phyloP scores from a whole-genome alignment of 148 eudicot species.

The Polygonum maritimum region DNA sequence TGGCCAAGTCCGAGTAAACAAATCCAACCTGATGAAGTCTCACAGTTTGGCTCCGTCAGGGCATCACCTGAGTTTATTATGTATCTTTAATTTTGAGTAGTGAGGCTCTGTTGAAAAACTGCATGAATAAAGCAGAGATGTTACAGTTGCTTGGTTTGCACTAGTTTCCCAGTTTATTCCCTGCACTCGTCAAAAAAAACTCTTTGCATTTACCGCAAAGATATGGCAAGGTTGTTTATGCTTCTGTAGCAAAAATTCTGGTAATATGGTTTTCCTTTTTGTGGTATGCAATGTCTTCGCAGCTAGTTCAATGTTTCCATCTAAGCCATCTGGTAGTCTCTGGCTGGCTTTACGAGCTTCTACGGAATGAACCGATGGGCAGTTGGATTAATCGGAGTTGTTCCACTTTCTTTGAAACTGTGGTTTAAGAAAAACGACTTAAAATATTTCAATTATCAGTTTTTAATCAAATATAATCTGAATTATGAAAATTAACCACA shows the following conservation, averaged over 20 bases:
- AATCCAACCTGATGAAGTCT: background rate
- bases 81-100: conserved; percentile 10
- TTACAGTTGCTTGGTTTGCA: background rate
- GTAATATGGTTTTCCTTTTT: background rate
- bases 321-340: too few species aligned
- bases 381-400: too few species aligned
- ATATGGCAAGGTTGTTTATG: background rate
- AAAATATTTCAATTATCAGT: too few species aligned
- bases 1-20: conserved; percentile 23
- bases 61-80: background rate
- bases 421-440: too few species aligned
- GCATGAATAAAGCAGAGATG: conserved; percentile 7
- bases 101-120: background rate
- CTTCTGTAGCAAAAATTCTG: background rate
- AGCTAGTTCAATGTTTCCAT: background rate
- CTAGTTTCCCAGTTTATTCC: background rate
- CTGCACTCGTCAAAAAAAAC: background rate
- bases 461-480: too few species aligned
- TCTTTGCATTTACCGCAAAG: background rate
- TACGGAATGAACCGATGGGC: too few species aligned
- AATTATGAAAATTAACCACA: too few species aligned
- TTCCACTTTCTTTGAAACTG: too few species aligned
- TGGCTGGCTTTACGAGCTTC: too few species aligned
- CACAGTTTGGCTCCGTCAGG: background rate
- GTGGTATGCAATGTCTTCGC: background rate